Conservation (phyloP, 441 rosid genomes). For the Euphorbia celastroides region DNA sequence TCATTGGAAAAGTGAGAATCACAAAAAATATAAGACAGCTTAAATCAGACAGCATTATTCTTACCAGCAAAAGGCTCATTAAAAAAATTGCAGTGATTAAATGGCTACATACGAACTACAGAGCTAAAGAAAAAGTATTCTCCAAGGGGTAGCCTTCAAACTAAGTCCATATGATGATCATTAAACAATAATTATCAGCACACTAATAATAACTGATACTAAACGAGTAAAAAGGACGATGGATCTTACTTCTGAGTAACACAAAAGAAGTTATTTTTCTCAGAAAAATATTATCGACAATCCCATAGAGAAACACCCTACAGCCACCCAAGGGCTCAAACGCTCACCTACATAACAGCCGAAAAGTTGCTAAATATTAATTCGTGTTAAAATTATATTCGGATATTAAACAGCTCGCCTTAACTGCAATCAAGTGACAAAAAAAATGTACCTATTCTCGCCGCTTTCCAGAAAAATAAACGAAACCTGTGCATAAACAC, state of each 20-base stretch:
- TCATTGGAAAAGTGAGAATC: background rate
- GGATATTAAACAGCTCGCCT: too few species aligned
- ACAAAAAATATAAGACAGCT: background rate
- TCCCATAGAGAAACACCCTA: slow-evolving; percentile 83
- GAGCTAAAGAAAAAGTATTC: background rate
- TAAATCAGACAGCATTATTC: background rate
- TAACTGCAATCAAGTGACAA: too few species aligned
- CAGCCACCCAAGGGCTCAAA: slow-evolving; percentile 88
- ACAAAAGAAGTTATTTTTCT: slow-evolving; percentile 14
- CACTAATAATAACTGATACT: slow-evolving; percentile 12
- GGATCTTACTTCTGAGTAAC: slow-evolving; percentile 21
- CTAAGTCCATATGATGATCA: slow-evolving; percentile 8
- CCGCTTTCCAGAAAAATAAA: slow-evolving; percentile 96
- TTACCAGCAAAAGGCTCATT: background rate
- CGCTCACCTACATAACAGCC: slow-evolving; percentile 59
- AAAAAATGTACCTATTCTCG: slow-evolving; percentile 70
- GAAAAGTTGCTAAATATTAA: too few species aligned
- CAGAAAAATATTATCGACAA: slow-evolving; percentile 65
- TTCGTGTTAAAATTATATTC: too few species aligned
- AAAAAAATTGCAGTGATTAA: background rate
- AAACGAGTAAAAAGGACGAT: slow-evolving; percentile 16
- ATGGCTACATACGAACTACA: background rate
- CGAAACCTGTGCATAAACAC: slow-evolving; percentile 54
- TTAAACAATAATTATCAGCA: slow-evolving; percentile 16
- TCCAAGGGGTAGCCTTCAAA: slow-evolving; percentile 16